Conservation (phyloP, 768 basidiomycete species). For the Lyophyllum shimeji region DNA sequence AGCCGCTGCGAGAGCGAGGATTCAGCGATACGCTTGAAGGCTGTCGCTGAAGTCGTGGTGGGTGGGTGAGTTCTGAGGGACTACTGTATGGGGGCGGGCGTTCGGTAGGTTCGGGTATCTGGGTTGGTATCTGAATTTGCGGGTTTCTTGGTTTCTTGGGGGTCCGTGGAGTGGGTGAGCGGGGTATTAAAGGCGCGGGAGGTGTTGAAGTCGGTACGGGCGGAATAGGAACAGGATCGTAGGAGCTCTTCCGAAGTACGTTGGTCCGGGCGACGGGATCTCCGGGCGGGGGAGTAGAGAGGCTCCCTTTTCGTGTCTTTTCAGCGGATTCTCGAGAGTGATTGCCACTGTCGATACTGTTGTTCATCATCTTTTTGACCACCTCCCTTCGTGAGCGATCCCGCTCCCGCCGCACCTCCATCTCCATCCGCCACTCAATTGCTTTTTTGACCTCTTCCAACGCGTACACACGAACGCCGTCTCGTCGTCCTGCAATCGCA, state of each 20-base stretch:
- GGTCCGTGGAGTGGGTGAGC: conserved; percentile 37
- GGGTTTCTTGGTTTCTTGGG: conserved; percentile 34
- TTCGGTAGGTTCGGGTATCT: conserved; percentile 39
- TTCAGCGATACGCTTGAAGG: conserved; percentile 41
- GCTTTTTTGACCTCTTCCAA: conserved; percentile 84
- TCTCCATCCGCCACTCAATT: conserved; percentile 85
- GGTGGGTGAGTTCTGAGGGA: conserved; percentile 28
- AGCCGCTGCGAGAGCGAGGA: conserved; percentile 50
- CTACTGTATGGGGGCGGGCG: conserved; percentile 68
- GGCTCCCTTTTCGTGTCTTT: conserved; percentile 45
- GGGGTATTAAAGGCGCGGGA: conserved; percentile 36
- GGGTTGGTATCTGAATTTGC: conserved; percentile 26
- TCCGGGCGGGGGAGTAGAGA: conserved; percentile 48
- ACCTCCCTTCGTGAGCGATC: conserved; percentile 71
- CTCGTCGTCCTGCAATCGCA: conserved; percentile 82
- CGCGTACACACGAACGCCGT: conserved; percentile 87
- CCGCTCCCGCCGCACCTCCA: conserved; percentile 72
- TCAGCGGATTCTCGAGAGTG: conserved; percentile 43
- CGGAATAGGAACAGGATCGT: conserved; percentile 28
- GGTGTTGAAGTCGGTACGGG: conserved; percentile 27
- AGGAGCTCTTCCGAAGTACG: conserved; percentile 41
- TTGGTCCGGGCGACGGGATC: conserved; percentile 27
- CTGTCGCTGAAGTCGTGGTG: conserved; percentile 36
- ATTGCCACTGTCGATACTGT: conserved; percentile 30
- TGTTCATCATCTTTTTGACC: conserved; percentile 49